These are phyloP conservation scores for Hypoxylon sp. DNA, from an alignment of 2,329 filamentous ascomycete genomes.

Conservation along the genomic window DNA sequence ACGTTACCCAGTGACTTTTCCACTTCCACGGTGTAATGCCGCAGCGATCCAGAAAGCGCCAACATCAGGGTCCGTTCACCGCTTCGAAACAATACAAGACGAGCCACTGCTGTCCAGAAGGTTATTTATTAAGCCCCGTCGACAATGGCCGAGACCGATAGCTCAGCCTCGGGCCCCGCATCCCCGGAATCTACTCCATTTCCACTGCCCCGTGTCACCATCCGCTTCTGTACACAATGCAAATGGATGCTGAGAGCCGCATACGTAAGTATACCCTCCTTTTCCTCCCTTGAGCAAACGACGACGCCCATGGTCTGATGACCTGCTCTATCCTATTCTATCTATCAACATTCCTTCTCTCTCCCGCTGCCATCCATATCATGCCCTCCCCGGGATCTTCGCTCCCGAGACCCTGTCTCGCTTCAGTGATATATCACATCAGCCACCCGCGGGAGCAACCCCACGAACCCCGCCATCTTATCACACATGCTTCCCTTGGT, in stretches of 20 bases:
- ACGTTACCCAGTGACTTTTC: constrained; percentile 8
- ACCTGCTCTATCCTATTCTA: not conserved
- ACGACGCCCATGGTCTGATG: not conserved
- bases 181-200: constrained; percentile 46
- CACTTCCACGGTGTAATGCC: constrained; percentile 1
- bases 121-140: constrained; percentile 8
- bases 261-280: constrained; percentile 72
- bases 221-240: constrained; percentile 94
- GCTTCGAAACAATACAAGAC: not conserved
- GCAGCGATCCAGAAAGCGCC: constrained; percentile 10
- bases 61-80: not conserved
- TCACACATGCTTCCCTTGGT: not conserved
- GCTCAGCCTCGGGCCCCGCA: constrained; percentile 40
- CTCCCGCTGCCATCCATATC: not conserved
- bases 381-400: not conserved
- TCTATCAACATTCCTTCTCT: constrained; percentile 1
- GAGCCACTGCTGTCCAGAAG: not conserved
- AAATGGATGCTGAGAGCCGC: constrained; percentile 91
- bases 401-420: constrained; percentile 20
- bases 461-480: constrained; percentile 24
- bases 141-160: constrained; percentile 48
- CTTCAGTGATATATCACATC: constrained; percentile 26
- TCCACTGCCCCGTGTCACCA: constrained; percentile 81
- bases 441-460: constrained; percentile 11
- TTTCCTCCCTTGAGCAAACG: not conserved